A percentile compares a stretch with the other conserved stretches of the same genome.
Evolutionary conservation across 2,329 filamentous ascomycete species (phyloP).

Genomic region (Ophiostoma quercus): DNA sequence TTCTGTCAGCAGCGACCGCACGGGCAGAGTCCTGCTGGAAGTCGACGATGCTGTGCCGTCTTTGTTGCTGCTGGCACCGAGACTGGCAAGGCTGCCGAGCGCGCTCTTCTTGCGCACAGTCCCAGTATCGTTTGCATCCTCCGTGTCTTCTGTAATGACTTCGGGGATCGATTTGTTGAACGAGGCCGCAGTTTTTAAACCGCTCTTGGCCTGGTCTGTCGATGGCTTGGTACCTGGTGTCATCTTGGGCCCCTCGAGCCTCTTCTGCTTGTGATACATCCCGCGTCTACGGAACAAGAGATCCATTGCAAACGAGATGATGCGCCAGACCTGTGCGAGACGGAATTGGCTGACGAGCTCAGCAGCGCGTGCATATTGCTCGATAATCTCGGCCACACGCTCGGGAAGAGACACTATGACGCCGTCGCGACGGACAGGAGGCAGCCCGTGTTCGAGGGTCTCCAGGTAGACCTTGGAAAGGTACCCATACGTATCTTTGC

Average conservation of each 20-base stretch:
- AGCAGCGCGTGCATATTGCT: constrained; percentile 54
- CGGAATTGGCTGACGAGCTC: constrained; percentile 53
- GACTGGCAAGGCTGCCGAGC: background rate
- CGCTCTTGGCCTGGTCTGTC: background rate
- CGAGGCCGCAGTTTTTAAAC: background rate
- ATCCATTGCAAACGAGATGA: constrained; percentile 52
- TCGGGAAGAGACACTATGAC: constrained; percentile 37
- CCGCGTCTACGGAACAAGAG: constrained; percentile 51
- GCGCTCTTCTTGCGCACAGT: constrained; percentile 6
- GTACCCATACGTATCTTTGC: constrained; percentile 51
- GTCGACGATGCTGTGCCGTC: background rate
- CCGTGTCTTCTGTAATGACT: background rate
- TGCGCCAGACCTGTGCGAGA: constrained; percentile 59
- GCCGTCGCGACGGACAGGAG: constrained; percentile 34
- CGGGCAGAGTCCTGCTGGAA: constrained; percentile 25
- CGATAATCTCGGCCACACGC: constrained; percentile 48
- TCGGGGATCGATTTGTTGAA: background rate
- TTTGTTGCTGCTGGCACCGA: background rate
- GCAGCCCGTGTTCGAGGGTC: constrained; percentile 47
- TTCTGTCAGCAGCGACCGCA: constrained; percentile 47
- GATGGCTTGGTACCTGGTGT: background rate
- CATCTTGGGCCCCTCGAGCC: constrained; percentile 32
- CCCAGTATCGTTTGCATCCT: background rate
- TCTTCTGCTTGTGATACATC: constrained; percentile 51
- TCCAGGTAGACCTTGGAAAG: constrained; percentile 54